A percentile compares a stretch with the other conserved stretches of the same genome.
These are phyloP conservation scores for Gigaspora rosea DNA, from an alignment of 192 early-diverging fungal genomes.

Conservation along the genomic window DNA sequence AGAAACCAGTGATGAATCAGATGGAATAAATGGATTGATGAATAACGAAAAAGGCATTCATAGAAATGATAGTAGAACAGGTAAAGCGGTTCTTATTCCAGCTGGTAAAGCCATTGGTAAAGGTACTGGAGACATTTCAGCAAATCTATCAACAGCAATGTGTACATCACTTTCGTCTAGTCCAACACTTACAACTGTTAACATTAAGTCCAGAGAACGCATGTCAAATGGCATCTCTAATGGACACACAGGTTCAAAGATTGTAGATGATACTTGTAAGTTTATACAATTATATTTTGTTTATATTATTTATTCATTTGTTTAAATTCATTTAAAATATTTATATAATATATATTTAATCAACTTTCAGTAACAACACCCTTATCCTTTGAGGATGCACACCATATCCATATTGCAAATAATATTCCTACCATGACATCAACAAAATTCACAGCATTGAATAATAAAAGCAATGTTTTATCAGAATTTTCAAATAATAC, in stretches of 20 bases:
- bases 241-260: background rate
- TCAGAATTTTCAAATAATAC: background rate
- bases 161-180: conserved; percentile 12
- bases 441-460: no score
- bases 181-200: background rate
- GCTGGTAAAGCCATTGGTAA: conserved; percentile 9
- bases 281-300: background rate
- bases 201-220: conserved; percentile 6
- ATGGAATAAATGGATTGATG: conserved; percentile 8
- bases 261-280: background rate
- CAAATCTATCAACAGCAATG: conserved; percentile 22
- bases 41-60: background rate
- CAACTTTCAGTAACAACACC: conserved; percentile 34
- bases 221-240: conserved; percentile 1
- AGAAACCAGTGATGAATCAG: conserved; percentile 37
- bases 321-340: no score
- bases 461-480: background rate
- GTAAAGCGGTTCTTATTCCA: conserved; percentile 12
- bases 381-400: conserved; percentile 63
- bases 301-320: background rate
- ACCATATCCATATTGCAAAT: conserved; percentile 47
- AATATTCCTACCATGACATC: conserved; percentile 31
- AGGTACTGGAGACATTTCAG: conserved; percentile 21
- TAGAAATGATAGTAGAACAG: background rate
- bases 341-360: background rate